Conservation (phyloP, 148 eudicot genomes). For the Cornus florida region DNA sequence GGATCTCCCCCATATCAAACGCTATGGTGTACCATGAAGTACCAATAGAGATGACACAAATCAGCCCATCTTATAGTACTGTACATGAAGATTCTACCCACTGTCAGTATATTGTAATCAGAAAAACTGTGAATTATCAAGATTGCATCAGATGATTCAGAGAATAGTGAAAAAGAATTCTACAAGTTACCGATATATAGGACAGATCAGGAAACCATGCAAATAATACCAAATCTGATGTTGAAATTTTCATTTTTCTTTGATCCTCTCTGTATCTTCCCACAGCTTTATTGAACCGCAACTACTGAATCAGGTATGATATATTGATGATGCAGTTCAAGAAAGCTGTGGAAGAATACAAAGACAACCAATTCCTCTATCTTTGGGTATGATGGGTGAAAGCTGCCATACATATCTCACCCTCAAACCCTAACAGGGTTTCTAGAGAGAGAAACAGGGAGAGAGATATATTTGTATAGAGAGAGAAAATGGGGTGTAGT, state of each 20-base stretch:
- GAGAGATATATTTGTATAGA: background rate
- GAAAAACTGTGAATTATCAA: too few species aligned
- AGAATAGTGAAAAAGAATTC: too few species aligned
- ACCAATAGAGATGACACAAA: too few species aligned
- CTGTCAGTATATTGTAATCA: too few species aligned
- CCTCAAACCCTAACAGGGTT: conserved; percentile 29
- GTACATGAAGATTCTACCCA: too few species aligned
- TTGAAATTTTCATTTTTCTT: background rate
- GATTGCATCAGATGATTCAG: background rate
- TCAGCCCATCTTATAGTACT: too few species aligned
- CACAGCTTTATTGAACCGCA: conserved; percentile 89
- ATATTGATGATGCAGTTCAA: conserved; percentile 70
- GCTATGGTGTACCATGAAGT: background rate
- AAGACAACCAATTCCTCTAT: conserved; percentile 31
- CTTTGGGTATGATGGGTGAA: too few species aligned
- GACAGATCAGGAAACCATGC: background rate
- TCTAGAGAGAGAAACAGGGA: background rate
- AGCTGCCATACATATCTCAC: too few species aligned
- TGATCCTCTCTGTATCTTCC: conserved; percentile 61
- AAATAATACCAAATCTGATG: background rate
- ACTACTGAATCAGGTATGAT: background rate
- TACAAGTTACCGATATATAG: background rate
- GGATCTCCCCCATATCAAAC: background rate
- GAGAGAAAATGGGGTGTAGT: conserved; percentile 14
- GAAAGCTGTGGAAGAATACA: conserved; percentile 98